Evolutionary conservation across 2,329 filamentous ascomycete genomes (phyloP).

Genomic region (Thermochaetoides dissita): DNA sequence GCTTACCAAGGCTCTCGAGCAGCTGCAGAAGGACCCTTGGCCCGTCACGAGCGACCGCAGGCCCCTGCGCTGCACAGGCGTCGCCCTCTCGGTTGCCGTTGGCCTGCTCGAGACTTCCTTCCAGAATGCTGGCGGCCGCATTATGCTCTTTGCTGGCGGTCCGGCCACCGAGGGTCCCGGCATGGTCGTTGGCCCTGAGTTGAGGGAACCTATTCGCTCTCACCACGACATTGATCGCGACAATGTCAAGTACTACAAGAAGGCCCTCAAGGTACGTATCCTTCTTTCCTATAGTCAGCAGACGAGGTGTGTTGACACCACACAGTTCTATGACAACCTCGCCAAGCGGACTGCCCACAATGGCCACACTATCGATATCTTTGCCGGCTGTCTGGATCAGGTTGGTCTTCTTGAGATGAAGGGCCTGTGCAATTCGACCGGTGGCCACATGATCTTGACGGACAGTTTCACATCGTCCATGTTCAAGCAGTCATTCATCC

Average conservation of each 20-base stretch:
- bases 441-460: constrained; percentile 94
- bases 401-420: constrained; percentile 98
- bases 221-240: constrained; percentile 98
- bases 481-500: constrained; percentile 97
- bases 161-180: constrained; percentile 92
- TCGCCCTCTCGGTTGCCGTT: constrained; percentile 89
- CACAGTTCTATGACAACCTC: constrained; percentile 80
- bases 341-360: constrained; percentile 93
- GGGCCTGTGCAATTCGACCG: constrained; percentile 85
- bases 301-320: constrained; percentile 16
- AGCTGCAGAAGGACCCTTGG: constrained; percentile 94
- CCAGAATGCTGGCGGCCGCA: constrained; percentile 83
- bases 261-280: constrained; percentile 68
- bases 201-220: constrained; percentile 91
- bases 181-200: constrained; percentile 88
- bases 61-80: constrained; percentile 80
- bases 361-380: constrained; percentile 93
- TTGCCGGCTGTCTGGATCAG: constrained; percentile 92
- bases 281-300: too few species aligned
- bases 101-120: constrained; percentile 88
- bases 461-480: constrained; percentile 98
- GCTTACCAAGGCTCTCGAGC: constrained; percentile 87
- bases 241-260: constrained; percentile 99
- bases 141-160: constrained; percentile 95
- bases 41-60: constrained; percentile 88